These are phyloP conservation scores for Kodamaea restingae DNA, from an alignment of 805 yeast genomes.

Conservation along the genomic window DNA sequence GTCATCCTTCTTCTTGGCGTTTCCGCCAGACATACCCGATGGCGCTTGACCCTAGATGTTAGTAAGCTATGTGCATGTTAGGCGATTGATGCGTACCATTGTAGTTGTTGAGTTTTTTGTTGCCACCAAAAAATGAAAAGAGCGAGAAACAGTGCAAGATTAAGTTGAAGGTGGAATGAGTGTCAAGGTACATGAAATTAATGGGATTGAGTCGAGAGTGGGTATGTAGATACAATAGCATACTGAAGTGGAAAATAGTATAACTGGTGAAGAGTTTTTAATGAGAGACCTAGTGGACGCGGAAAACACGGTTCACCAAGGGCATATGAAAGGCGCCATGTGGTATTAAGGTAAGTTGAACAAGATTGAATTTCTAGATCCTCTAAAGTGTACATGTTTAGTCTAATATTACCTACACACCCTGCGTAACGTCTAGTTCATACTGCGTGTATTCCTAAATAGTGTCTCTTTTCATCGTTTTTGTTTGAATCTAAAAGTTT, in stretches of 20 bases:
- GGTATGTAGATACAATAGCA: too few relatives aligned
- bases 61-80: constrained; percentile 5
- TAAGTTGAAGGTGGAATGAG: neutral
- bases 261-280: neutral
- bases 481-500: too few relatives aligned
- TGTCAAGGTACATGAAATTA: neutral
- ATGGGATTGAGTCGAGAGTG: neutral
- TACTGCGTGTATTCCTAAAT: too few relatives aligned
- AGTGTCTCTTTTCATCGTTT: too few relatives aligned
- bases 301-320: too few relatives aligned
- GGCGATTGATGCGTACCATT: constrained; percentile 11
- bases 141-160: neutral
- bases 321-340: too few relatives aligned
- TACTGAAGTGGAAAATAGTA: neutral
- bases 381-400: too few relatives aligned
- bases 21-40: constrained; percentile 52
- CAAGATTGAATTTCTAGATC: too few relatives aligned
- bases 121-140: constrained; percentile 7
- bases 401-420: too few relatives aligned
- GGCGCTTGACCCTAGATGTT: constrained; percentile 49
- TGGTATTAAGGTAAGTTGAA: too few relatives aligned
- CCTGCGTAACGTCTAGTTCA: too few relatives aligned
- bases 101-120: constrained; percentile 4
- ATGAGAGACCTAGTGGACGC: too few relatives aligned
- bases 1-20: constrained; percentile 51